phyloP scores from a whole-genome alignment of 176 grass and related monocot species.

The Lolium rigidum region DNA sequence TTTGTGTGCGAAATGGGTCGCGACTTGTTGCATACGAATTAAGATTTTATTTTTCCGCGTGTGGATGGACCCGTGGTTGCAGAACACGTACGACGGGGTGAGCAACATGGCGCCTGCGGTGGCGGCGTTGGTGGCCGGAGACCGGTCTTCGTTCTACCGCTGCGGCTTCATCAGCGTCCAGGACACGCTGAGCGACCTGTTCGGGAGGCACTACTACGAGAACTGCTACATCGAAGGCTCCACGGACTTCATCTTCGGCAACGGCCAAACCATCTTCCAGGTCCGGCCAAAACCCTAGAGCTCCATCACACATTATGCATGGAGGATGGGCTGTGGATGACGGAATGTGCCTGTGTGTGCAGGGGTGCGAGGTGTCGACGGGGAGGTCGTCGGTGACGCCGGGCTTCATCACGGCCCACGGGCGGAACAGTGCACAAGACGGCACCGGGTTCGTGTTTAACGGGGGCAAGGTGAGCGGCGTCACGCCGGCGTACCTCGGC shows the following conservation, averaged over 20 bases:
- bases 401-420: slow-evolving; percentile 70
- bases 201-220: slow-evolving; percentile 74
- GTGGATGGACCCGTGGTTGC: not conserved
- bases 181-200: slow-evolving; percentile 68
- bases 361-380: slow-evolving; percentile 55
- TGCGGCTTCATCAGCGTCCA: slow-evolving; percentile 72
- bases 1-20: too few relatives aligned
- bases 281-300: slow-evolving; percentile 8
- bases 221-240: slow-evolving; percentile 65
- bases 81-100: slow-evolving; percentile 60
- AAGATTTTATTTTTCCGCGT: not conserved
- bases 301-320: too few relatives aligned
- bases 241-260: slow-evolving; percentile 79
- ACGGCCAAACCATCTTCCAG: slow-evolving; percentile 67
- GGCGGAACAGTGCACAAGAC: slow-evolving; percentile 25
- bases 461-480: slow-evolving; percentile 46
- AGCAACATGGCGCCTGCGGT: slow-evolving; percentile 45
- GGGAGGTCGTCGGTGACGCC: not conserved
- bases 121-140: slow-evolving; percentile 58
- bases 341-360: not conserved
- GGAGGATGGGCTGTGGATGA: not conserved
- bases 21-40: not conserved
- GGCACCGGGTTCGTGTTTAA: slow-evolving; percentile 64
- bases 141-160: slow-evolving; percentile 62
- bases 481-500: slow-evolving; percentile 51